Percentiles rank a stretch among this genome's conserved stretches.
These are phyloP conservation scores for Alternaria gansuensis DNA, from an alignment of 2,329 filamentous ascomycete species.

Conservation along the genomic window DNA sequence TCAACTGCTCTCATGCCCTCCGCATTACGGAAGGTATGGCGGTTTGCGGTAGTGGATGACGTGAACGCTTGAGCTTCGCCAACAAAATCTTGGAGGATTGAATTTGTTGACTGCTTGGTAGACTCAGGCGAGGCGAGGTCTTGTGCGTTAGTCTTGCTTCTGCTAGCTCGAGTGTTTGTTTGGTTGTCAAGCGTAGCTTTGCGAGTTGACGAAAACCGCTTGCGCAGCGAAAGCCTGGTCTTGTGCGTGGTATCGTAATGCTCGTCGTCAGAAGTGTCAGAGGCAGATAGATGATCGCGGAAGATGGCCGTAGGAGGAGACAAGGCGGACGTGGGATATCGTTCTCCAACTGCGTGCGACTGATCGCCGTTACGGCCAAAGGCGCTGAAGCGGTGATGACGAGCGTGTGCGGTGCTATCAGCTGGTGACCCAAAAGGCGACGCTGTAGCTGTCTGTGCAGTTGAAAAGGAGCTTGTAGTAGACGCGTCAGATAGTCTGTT, in stretches of 20 bases:
- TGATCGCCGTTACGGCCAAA: conserved; percentile 39
- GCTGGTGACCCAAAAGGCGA: conserved; percentile 27
- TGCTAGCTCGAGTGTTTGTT: conserved; percentile 17
- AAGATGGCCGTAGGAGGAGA: conserved; percentile 52
- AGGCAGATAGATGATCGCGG: conserved; percentile 36
- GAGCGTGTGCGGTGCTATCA: conserved; percentile 26
- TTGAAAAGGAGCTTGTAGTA: conserved; percentile 33
- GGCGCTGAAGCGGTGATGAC: conserved; percentile 33
- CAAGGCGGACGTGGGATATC: conserved; percentile 59
- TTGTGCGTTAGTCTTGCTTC: conserved; percentile 26
- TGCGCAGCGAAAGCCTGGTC: conserved; percentile 33
- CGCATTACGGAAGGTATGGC: conserved; percentile 39
- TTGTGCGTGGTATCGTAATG: conserved; percentile 34
- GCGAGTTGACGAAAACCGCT: conserved; percentile 37
- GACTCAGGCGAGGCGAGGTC: conserved; percentile 29
- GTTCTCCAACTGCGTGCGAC: conserved; percentile 56
- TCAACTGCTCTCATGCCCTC: conserved; percentile 35
- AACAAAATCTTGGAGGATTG: conserved; percentile 30
- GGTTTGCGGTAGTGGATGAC: conserved; percentile 27
- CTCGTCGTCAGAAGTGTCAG: conserved; percentile 44
- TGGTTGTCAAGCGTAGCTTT: conserved; percentile 23
- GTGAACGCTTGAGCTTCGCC: conserved; percentile 32
- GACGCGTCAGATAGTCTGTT: conserved; percentile 41
- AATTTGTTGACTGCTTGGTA: conserved; percentile 19
- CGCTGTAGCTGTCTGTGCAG: conserved; percentile 24